A percentile compares a stretch with the other conserved stretches of the same genome.
These are phyloP conservation scores for Venturia carpophila DNA, from an alignment of 2,329 filamentous ascomycete species.

Conservation along the genomic window DNA sequence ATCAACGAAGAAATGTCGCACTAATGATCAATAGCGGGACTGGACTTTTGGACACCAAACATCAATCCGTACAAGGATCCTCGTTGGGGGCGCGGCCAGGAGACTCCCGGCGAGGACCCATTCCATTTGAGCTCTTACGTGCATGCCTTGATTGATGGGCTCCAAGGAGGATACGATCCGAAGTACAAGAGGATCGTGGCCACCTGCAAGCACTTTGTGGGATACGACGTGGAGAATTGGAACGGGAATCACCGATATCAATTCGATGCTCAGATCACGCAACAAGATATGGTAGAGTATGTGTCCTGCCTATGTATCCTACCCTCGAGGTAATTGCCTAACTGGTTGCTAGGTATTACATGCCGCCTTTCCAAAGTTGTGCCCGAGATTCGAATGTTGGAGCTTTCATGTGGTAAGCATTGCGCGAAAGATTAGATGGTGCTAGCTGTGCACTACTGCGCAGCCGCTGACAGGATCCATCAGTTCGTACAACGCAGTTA, in stretches of 20 bases:
- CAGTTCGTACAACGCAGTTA: constrained; percentile 49
- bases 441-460: too few relatives aligned
- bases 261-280: constrained; percentile 49
- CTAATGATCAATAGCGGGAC: constrained; percentile 31
- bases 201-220: constrained; percentile 41
- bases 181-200: constrained; percentile 36
- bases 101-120: constrained; percentile 53
- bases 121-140: constrained; percentile 46
- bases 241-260: constrained; percentile 34
- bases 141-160: constrained; percentile 45
- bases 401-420: constrained; percentile 40
- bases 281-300: constrained; percentile 54
- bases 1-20: neutral
- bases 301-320: neutral
- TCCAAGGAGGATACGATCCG: constrained; percentile 35
- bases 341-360: constrained; percentile 43
- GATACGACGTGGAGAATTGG: constrained; percentile 28
- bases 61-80: constrained; percentile 59
- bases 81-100: constrained; percentile 52
- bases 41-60: constrained; percentile 49
- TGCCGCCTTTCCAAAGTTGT: constrained; percentile 53
- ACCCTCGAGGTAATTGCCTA: too few relatives aligned
- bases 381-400: constrained; percentile 39
- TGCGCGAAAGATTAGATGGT: neutral
- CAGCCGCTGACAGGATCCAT: neutral